Evolutionary conservation across 257 asterid species (phyloP), one percentile per base, ranked within the genome.

Genomic region (Forsythia suspensa): DNA sequence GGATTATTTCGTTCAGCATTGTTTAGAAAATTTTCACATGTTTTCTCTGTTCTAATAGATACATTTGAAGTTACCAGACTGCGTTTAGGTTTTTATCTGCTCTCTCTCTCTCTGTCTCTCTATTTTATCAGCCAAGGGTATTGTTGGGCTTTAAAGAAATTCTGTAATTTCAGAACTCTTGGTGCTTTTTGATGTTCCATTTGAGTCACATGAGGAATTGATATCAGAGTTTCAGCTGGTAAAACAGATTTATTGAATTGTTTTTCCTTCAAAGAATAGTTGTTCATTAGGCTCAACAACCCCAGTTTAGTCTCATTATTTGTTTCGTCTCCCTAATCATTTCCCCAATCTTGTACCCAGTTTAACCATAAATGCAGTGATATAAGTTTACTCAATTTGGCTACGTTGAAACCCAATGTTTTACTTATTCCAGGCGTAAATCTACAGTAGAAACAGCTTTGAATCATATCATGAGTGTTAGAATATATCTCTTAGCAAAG

Each of bases 1-100:
- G 29, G n/a, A 24, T 18, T 51, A 38, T 48, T 34, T 41, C 39
- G 34, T 80, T 42, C 43, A 18, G 24, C 10, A 48, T 71, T 9
- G 66, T 77, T 15, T 39, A 39, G 12, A 20, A 40, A 63, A 13
- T 38, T 78, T 80, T 40, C 55, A 42, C 57, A 57, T 55, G 70
- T 80, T 44, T 40, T 73, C 52, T 76, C 43, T 72, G 73, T 82
- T 82, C 71, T 39, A 79, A 34, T 66, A 41, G 7, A 29, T 66
- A 63, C 75, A 13, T 73, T 59, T 71, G 51, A 65, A 67, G 73
- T 79, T 80, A 4, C 77, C 11, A 69, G 15, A n/a, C 0, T 71
- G 0, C 48, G 51, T 67, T 39, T 71, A 8, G 10, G 65, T 63
- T 72, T 71, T 67, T 66, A 74, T 74, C 52, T 73, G 73, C 66